Conservation (phyloP, 2,329 filamentous ascomycete genomes). For the Aquanectria penicillioides region DNA sequence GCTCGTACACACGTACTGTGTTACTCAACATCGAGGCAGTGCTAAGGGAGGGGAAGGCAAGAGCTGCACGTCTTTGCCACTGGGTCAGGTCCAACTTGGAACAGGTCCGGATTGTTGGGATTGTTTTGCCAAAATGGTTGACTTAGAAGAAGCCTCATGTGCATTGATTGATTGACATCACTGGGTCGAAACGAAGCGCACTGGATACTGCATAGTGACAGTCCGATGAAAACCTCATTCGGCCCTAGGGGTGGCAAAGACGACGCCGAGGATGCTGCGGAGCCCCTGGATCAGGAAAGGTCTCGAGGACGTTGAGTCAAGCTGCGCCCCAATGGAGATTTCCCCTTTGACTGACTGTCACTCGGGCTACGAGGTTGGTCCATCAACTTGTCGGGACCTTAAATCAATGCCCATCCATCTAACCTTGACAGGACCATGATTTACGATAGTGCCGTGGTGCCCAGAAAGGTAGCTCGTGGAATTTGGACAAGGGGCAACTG, state of each 20-base stretch:
- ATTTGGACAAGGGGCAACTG: constrained; percentile 9
- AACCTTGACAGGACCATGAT: not conserved
- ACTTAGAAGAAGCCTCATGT: too few relatives aligned
- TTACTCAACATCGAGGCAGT: not conserved
- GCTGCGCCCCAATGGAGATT: constrained; percentile 8
- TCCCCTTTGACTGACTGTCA: constrained; percentile 27
- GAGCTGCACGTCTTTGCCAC: too few relatives aligned
- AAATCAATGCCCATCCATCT: constrained; percentile 5
- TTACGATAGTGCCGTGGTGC: not conserved
- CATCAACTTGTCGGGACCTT: not conserved
- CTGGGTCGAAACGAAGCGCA: too few relatives aligned
- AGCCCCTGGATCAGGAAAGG: not conserved
- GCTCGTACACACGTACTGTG: not conserved
- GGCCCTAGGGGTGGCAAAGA: constrained; percentile 16
- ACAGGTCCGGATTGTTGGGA: too few relatives aligned
- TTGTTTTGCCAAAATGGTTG: too few relatives aligned
- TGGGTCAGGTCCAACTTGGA: too few relatives aligned
- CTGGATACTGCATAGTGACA: too few relatives aligned
- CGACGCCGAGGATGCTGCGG: not conserved
- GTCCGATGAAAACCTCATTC: too few relatives aligned
- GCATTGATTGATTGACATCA: too few relatives aligned
- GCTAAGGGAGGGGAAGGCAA: too few relatives aligned
- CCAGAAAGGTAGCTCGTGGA: not conserved
- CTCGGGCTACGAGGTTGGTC: constrained; percentile 29
- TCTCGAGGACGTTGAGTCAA: not conserved